A percentile compares a stretch with the other conserved stretches of the same genome.
Conservation (phyloP, 768 basidiomycete genomes). For the Auricularia cornea region DNA sequence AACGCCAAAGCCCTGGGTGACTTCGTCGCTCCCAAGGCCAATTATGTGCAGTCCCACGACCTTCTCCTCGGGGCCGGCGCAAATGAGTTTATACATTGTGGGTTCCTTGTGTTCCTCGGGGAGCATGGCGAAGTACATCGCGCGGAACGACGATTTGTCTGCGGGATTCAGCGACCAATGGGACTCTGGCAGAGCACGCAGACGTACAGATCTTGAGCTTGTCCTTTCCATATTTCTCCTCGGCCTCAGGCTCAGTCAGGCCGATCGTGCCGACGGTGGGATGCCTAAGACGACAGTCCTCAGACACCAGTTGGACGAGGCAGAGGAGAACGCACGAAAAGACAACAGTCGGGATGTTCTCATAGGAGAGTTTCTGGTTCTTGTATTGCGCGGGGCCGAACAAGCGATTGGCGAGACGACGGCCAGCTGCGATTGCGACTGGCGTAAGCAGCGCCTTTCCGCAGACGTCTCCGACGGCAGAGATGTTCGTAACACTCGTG, state of each 20-base stretch:
- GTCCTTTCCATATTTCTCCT: conserved; percentile 72
- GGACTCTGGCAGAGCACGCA: not conserved
- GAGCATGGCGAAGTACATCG: conserved; percentile 89
- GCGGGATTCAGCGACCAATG: conserved; percentile 4
- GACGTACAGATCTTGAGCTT: conserved; percentile 81
- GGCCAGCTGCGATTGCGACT: conserved; percentile 93
- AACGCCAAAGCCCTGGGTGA: conserved; percentile 93
- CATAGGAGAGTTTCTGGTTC: conserved; percentile 79
- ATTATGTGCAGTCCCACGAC: conserved; percentile 96
- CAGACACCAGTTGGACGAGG: conserved; percentile 1
- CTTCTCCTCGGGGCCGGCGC: conserved; percentile 81
- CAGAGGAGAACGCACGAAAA: conserved; percentile 66
- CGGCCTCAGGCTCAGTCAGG: conserved; percentile 85
- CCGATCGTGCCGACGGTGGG: conserved; percentile 95
- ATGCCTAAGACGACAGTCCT: conserved; percentile 46
- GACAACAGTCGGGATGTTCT: conserved; percentile 89
- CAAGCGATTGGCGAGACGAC: conserved; percentile 79
- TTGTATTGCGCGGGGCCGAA: conserved; percentile 85
- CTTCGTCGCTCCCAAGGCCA: conserved; percentile 87
- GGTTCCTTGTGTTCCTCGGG: conserved; percentile 90
- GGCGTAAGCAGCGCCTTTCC: conserved; percentile 93
- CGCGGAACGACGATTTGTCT: conserved; percentile 76
- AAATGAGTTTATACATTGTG: conserved; percentile 86
- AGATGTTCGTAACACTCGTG: conserved; percentile 59
- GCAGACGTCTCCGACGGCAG: conserved; percentile 84